Evolutionary conservation across 208 protist species (phyloP).

Genomic region (Crithidia mellificae): DNA sequence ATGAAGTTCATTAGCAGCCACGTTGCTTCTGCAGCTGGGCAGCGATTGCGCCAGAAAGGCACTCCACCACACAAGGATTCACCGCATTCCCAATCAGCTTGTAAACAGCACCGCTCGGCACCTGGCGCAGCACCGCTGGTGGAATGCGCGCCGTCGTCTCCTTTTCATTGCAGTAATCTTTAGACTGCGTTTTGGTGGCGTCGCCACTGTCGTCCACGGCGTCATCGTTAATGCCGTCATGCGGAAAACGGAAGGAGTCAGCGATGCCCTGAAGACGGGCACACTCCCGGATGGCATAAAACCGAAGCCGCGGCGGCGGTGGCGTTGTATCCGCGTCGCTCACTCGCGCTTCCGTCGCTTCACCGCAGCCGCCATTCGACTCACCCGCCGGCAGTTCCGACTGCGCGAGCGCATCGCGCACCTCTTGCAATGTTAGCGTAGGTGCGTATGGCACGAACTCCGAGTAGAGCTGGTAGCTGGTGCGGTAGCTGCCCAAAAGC

Average conservation of each 20-base stretch:
- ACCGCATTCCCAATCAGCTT: slow-evolving; percentile 79
- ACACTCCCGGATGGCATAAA: slow-evolving; percentile 72
- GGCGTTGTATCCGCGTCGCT: not conserved
- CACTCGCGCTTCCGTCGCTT: not conserved
- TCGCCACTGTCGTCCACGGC: slow-evolving; percentile 1
- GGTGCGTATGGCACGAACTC: slow-evolving; percentile 61
- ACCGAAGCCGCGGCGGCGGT: slow-evolving; percentile 43
- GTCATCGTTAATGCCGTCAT: too few relatives aligned
- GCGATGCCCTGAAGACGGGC: slow-evolving; percentile 76
- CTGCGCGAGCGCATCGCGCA: not conserved
- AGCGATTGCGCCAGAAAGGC: slow-evolving; percentile 23
- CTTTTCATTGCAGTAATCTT: not conserved
- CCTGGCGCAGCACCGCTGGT: slow-evolving; percentile 9
- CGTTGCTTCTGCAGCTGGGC: slow-evolving; percentile 8
- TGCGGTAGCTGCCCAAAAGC: slow-evolving; percentile 68
- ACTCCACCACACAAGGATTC: slow-evolving; percentile 72
- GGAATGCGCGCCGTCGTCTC: not conserved
- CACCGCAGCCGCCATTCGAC: not conserved
- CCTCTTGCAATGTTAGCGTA: slow-evolving; percentile 4
- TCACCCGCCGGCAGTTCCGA: not conserved
- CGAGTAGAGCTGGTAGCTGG: slow-evolving; percentile 71
- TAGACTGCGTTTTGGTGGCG: not conserved
- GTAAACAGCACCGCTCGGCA: slow-evolving; percentile 50
- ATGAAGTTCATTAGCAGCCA: too few relatives aligned
- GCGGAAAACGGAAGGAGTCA: slow-evolving; percentile 46